Conservation (phyloP, 2,329 filamentous ascomycete genomes). For the Pseudopyricularia cyperi region DNA sequence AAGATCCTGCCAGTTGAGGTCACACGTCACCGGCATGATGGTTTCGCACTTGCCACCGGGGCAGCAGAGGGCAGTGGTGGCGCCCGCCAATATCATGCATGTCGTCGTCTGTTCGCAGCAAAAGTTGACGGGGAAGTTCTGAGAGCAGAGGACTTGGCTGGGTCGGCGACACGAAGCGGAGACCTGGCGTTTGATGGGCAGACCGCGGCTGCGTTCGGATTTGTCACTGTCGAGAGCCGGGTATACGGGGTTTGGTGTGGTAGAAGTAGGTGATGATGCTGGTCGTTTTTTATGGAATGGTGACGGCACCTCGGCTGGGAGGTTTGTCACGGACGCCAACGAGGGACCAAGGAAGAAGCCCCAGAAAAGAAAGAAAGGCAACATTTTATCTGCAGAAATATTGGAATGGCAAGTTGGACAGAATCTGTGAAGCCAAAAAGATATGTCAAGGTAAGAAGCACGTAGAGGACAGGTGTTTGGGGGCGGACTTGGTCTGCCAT, state of each 20-base stretch:
- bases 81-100: constrained; percentile 49
- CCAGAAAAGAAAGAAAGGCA: background rate
- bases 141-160: background rate
- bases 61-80: constrained; percentile 62
- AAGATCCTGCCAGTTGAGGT: constrained; percentile 50
- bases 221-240: background rate
- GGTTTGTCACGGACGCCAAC: background rate
- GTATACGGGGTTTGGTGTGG: background rate
- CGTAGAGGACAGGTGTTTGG: too few relatives aligned
- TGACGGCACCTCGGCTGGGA: background rate
- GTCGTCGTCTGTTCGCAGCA: constrained; percentile 44
- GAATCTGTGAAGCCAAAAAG: background rate
- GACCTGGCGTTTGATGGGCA: background rate
- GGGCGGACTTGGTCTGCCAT: too few relatives aligned
- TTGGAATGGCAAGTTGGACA: background rate
- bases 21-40: constrained; percentile 53
- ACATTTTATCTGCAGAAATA: background rate
- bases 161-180: background rate
- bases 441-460: background rate
- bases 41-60: constrained; percentile 44
- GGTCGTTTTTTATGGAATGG: background rate
- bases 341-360: background rate
- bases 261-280: background rate
- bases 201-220: background rate
- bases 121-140: constrained; percentile 24